Evolutionary conservation across 192 early-diverging fungal species (phyloP), one percentile per base, ranked within the genome.

Genomic region (Paraglomus brasilianum): DNA sequence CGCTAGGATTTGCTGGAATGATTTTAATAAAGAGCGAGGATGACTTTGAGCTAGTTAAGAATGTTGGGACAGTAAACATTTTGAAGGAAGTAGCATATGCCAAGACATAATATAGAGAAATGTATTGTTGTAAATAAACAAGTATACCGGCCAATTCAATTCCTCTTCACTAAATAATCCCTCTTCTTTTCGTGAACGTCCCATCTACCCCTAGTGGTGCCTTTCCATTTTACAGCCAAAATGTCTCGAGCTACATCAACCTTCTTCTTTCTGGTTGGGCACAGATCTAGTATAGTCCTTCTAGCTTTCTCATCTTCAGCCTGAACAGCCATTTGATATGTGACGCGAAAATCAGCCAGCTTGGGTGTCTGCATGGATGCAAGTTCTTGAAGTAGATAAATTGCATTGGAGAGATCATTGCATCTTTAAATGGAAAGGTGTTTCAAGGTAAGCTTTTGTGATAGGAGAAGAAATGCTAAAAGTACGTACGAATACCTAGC

Each of bases 181-280:
- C 55, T 6, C 17, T 39, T 17, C 55, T 57, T 57, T 17, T 57
- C 55, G 10, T 57, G 5, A 19, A 17, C 50, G 17, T 10, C 55
- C 55, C 55, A 39, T 38, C n/a, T 17, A 38, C 55, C 55, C 55
- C 11, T 39, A 38, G 30, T 39, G 10, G 40, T 39, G 14, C 56
- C 70, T 36, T 71, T 83, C 85, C 85, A 86, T 61, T 84, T 86
- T 72, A 78, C 80, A 14, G 77, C 76, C 63, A 86, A 68, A n/a
- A 72, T 70, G 7, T 77, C 48, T 36, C 74, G 77, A 42, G 41
- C 50, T 57, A 56, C 44, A 30, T 21, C 47, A 1, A 70, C 71
- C 50, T 58, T 53, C 22, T 77, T 79, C 13, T 67, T 52, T 40
- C 80, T 80, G 42, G 72, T 67, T 72, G 78, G 68, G 61, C 85